Base-by-base conservation (phyloP, 108 stramenopile species). In the Stephanodiscus minutulus region DNA sequence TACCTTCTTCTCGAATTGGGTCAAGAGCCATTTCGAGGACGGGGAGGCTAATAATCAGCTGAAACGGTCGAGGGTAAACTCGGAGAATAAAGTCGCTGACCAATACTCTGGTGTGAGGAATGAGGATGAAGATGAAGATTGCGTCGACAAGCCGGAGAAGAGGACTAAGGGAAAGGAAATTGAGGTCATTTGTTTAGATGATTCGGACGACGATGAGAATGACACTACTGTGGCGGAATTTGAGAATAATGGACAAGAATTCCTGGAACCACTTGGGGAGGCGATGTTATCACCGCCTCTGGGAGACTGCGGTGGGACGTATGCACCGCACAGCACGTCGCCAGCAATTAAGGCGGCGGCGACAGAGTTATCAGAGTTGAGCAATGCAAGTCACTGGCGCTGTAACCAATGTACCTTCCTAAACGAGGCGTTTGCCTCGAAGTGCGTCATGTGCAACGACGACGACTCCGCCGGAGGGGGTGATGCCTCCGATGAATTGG, bases 381-480 rank as follows among this genome's bases (percentile, higher is more conserved):
- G 27, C 22, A n/a, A 25, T 18, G 50, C 41, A 25, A 54, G 43
- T 18, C 24, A 48, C 52, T 82, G 81, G 76, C 57, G 77, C 37
- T 81, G 80, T 53, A 22, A 43, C n/a, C 70, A 78, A 20, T 73
- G 81, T 61, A 82, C 81, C 39, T 78, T 47, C 43, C 33, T 78
- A 4, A 82, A 78, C 31, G 66, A 57, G 39, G 57, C 65, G 48
- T 61, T 41, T 35, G 44, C 59, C 35, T 1, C 11, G 1, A 33
- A 63, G 43, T 82, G 76, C 35, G 44, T 31, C 37, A 82, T 78
- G 77, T 82, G 77, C 47, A 73, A 82, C 56, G 77, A 78, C 52
- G 76, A 77, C 22, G 60, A 74, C n/a, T 73, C 72, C 8, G 36
- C 49, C 2, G 66, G 37, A 20, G 70, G 58, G 29, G 61, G 12